phyloP scores from a whole-genome alignment of 768 basidiomycete species.

The Suillus brevipes region DNA sequence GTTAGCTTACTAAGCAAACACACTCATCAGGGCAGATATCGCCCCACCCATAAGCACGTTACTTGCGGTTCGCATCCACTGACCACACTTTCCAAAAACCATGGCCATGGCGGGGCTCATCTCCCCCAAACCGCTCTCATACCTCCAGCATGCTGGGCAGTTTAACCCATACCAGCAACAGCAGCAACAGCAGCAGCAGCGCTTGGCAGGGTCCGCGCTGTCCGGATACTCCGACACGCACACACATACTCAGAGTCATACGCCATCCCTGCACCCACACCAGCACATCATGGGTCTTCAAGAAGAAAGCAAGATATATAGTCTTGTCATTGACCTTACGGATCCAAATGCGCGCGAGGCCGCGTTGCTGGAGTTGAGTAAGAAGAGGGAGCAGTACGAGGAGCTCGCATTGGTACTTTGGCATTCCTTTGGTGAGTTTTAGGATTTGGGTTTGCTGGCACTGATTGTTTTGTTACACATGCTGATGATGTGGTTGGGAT shows the following conservation, averaged over 20 bases:
- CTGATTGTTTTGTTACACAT: neutral
- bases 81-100: constrained; percentile 5
- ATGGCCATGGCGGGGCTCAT: constrained; percentile 58
- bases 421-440: constrained; percentile 88
- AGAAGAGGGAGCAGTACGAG: constrained; percentile 99
- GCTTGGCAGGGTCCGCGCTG: constrained; percentile 27
- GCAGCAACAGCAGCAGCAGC: constrained; percentile 28
- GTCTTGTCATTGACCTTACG: constrained; percentile 84
- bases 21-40: neutral
- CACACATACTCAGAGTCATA: constrained; percentile 15
- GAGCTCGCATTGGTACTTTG: constrained; percentile 96
- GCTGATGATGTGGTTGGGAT: constrained; percentile 1
- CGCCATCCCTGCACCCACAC: constrained; percentile 58
- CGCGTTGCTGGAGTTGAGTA: constrained; percentile 93
- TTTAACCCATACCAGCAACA: constrained; percentile 63
- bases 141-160: constrained; percentile 60
- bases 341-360: constrained; percentile 82
- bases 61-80: neutral
- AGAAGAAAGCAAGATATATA: constrained; percentile 85
- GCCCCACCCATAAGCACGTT: neutral
- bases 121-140: constrained; percentile 61
- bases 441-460: neutral
- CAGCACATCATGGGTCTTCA: constrained; percentile 55
- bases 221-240: constrained; percentile 50
- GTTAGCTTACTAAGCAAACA: neutral